Conservation (phyloP, 2,329 filamentous ascomycete species). For the Zymoseptoria ardabiliae region DNA sequence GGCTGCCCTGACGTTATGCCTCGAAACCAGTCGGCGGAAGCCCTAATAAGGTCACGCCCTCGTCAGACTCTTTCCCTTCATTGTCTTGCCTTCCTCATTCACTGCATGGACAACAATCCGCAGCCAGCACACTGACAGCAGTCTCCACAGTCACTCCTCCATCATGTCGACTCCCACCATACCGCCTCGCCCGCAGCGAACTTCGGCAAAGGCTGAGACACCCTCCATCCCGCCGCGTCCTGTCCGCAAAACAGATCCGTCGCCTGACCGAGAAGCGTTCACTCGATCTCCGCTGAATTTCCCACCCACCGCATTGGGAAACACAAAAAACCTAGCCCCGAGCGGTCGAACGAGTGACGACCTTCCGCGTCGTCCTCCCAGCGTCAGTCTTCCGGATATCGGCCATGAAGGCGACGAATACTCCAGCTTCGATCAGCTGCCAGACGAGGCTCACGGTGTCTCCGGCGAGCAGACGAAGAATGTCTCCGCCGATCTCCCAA, state of each 20-base stretch:
- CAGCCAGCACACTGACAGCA: neutral
- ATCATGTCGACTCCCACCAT: conserved; percentile 50
- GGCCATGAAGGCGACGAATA: conserved; percentile 91
- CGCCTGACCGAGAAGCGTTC: conserved; percentile 69
- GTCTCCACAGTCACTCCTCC: conserved; percentile 5
- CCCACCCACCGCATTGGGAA: conserved; percentile 42
- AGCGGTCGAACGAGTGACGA: conserved; percentile 45
- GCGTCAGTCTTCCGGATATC: conserved; percentile 64
- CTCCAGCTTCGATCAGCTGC: conserved; percentile 49
- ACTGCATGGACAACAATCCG: neutral
- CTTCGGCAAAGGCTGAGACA: conserved; percentile 46
- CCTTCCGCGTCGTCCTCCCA: conserved; percentile 55
- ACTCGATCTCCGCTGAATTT: conserved; percentile 83
- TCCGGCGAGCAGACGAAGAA: conserved; percentile 48
- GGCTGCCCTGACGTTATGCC: neutral
- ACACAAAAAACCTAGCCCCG: conserved; percentile 16
- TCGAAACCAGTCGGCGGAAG: neutral
- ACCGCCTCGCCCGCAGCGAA: conserved; percentile 56
- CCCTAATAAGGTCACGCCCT: neutral
- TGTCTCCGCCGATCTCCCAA: conserved; percentile 71
- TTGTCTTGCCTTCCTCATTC: neutral
- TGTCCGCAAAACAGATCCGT: conserved; percentile 65
- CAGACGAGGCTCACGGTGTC: conserved; percentile 26
- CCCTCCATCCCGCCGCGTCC: conserved; percentile 78
- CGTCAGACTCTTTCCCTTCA: neutral